Evolutionary conservation across 2,329 filamentous ascomycete genomes (phyloP), one percentile per base, ranked within the genome.

Genomic region (Aspergillus fructus): DNA sequence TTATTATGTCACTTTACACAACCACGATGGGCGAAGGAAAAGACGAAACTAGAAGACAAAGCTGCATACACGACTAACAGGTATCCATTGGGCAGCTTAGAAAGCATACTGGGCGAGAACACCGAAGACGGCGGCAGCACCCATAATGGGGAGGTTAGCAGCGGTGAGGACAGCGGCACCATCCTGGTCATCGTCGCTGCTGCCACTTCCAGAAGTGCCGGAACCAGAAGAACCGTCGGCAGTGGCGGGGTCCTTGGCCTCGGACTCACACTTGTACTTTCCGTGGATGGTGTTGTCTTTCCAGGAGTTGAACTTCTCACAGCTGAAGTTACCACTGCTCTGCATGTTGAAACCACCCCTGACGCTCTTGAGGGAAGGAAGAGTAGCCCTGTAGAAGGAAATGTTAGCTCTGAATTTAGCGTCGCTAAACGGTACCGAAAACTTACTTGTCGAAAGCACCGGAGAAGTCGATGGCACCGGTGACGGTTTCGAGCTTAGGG

Each of bases 361-460:
- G 65, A 93, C 89, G 62, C 87, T 82, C 59, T 82, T 76, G 24
- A 93, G 81, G 39, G 77, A 71, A 59, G 90, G 88, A 53, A 97
- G 83, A 37, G 81, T 71, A 64, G 94, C 86, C 59, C 91, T 96
- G 66, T 1, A 54, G 40, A 19, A 40, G 21, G 6, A 13, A 39
- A 27, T 11, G 52, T 59, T 63, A 70, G 63, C 68, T 80, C 73
- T 41, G 1, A 13, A 6, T 55, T 15, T 3, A 11, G 2, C n/a
- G 33, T 8, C 6, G 24, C 15, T 1, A 17, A 27, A 47, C 15
- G 30, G 30, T 15, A 13, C 12, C 23, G 34, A 37, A 6, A 27
- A 85, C 90, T 81, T 83, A 96, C 91, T 84, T 81, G 62, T 86
- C 83, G 76, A 97, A 96, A 80, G 86, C 89, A 69, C 94, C 94